Base-by-base conservation (phyloP, 352 stramenopile genomes). In the Globisporangium parvum region DNA sequence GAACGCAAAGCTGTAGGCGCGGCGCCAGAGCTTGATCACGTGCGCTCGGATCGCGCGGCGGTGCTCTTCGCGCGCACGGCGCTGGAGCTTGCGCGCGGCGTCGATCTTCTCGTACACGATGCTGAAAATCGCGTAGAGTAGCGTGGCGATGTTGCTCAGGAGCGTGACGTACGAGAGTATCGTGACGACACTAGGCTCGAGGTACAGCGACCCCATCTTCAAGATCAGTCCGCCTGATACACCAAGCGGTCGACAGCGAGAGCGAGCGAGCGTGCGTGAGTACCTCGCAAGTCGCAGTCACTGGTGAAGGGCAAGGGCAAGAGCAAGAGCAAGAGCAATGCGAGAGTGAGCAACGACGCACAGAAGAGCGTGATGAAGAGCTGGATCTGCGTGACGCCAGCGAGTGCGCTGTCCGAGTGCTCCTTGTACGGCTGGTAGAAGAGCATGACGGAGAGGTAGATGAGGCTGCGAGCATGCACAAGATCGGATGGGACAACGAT, bases 341-440 rank as follows among this genome's bases (percentile, higher is more conserved):
- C 14, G 20, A 51, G 8, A 42, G n/a, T 2, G 18, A n/a, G 37
- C 6, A 35, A 37, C 1, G 26, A 70, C 74, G 49, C 66, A 91
- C 80, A 88, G 39, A 91, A 91, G 6, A 91, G 62, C 20, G 78
- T 88, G 66, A 89, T 60, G 62, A 89, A 91, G 40, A 91, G 67
- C 59, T 91, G 76, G 55, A 91, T 87, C 35, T 91, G 73, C 21
- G 72, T 80, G 45, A 86, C 58, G 9, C 76, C 67, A 15, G 80
- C 72, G 15, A 91, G 75, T 9, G 75, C 69, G 53, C 75, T 89
- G 45, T 91, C 78, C 0, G 78, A 86, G 4, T 51, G 55, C 6
- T 87, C 69, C 47, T 80, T 81, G 57, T 80, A 89, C 12, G 80
- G 80, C 54, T 89, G 64, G 37, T 73, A 80, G 53, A 88, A 88